A percentile compares a stretch with the other conserved stretches of the same genome.
These are phyloP conservation scores for Aspergillus aculeatus DNA, from an alignment of 2,329 filamentous ascomycete species.

Conservation along the genomic window DNA sequence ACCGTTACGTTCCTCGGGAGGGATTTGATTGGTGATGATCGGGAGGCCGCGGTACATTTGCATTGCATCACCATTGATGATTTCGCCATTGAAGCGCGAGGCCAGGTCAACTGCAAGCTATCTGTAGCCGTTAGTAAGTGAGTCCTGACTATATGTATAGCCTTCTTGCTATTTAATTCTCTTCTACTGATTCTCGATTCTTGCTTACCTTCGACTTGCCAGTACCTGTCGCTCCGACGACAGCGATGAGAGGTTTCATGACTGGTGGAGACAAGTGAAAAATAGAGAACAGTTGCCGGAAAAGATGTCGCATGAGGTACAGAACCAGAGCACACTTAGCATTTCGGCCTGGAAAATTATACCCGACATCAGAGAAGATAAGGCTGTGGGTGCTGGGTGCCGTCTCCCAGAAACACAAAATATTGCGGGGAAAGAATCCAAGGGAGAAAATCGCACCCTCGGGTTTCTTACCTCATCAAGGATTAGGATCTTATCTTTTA, in stretches of 20 bases:
- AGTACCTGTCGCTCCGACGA: slow-evolving; percentile 88
- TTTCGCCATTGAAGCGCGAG: slow-evolving; percentile 77
- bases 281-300: slow-evolving; percentile 23
- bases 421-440: background rate
- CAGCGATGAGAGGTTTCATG: slow-evolving; percentile 66
- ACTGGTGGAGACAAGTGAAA: slow-evolving; percentile 19
- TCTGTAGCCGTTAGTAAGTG: slow-evolving; percentile 29
- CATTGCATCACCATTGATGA: slow-evolving; percentile 98
- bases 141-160: background rate
- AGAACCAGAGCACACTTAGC: slow-evolving; percentile 2
- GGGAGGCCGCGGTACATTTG: slow-evolving; percentile 91
- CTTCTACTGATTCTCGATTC: background rate
- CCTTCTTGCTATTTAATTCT: background rate
- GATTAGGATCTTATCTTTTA: no score
- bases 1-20: slow-evolving; percentile 68
- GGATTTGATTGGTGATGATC: slow-evolving; percentile 93
- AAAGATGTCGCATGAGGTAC: slow-evolving; percentile 27
- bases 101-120: slow-evolving; percentile 90
- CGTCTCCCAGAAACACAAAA: background rate
- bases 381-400: background rate
- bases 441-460: no score
- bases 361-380: background rate
- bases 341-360: slow-evolving; percentile 12
- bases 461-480: background rate
- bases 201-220: slow-evolving; percentile 80